These are phyloP conservation scores for Hymenoscyphus scutula DNA, from an alignment of 2,329 filamentous ascomycete genomes.

Conservation along the genomic window DNA sequence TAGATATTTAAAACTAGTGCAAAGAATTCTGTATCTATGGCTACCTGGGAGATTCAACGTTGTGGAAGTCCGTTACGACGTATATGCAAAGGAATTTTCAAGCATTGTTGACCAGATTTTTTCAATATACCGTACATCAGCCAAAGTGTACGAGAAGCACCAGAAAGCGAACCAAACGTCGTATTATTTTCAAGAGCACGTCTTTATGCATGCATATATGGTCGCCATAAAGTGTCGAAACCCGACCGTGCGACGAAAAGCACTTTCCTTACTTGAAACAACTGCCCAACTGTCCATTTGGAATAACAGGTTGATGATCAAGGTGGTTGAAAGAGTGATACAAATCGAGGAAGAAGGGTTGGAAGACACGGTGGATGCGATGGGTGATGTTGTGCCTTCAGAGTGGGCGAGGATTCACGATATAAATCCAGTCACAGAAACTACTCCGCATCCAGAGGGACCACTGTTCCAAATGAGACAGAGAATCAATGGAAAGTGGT, in stretches of 20 bases:
- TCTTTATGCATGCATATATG: neutral
- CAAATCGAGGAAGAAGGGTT: conserved; percentile 3
- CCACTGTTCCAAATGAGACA: neutral
- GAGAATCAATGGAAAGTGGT: conserved; percentile 1
- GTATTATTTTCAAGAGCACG: conserved; percentile 1
- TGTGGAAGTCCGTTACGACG: conserved; percentile 1
- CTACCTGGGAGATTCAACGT: neutral
- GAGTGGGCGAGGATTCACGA: conserved; percentile 2
- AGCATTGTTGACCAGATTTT: neutral
- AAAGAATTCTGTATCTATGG: neutral
- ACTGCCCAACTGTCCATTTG: neutral
- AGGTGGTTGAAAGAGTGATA: neutral
- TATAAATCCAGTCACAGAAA: neutral
- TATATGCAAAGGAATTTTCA: neutral
- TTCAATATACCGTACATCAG: neutral
- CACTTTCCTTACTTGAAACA: neutral
- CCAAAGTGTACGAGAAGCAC: neutral
- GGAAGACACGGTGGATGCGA: neutral
- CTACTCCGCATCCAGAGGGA: neutral
- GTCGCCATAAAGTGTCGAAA: neutral
- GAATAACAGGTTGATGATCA: neutral
- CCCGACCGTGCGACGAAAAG: neutral
- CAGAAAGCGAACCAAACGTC: neutral
- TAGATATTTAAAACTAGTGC: neutral
- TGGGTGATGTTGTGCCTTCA: neutral